Conservation (phyloP, 2,329 filamentous ascomycete species). For the Zarea fungicola region DNA sequence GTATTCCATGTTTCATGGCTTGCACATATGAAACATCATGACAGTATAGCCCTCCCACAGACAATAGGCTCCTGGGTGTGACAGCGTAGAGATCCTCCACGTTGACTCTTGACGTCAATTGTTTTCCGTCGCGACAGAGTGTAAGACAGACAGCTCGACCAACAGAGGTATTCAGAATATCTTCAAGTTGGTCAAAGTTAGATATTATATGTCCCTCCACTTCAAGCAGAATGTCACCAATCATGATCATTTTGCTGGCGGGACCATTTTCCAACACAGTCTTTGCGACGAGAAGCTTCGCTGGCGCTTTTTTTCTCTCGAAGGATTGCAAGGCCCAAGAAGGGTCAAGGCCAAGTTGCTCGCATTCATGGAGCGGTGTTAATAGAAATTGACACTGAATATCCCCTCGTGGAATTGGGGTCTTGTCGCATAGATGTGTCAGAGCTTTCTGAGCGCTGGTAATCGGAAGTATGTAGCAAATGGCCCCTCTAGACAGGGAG, state of each 20-base stretch:
- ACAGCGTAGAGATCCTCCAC: not conserved
- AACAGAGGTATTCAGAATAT: not conserved
- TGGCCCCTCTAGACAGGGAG: too few species aligned
- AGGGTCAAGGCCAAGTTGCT: conserved; percentile 59
- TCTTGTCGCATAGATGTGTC: conserved; percentile 71
- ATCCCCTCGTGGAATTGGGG: conserved; percentile 77
- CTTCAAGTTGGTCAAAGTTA: not conserved
- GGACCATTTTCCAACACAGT: not conserved
- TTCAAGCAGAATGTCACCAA: not conserved
- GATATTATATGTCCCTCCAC: not conserved
- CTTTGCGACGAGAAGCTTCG: not conserved
- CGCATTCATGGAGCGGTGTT: conserved; percentile 95
- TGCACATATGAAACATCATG: not conserved
- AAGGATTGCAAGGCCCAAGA: not conserved
- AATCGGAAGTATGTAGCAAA: not conserved
- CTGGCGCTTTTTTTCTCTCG: not conserved
- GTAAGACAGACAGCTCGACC: not conserved
- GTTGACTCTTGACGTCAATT: not conserved
- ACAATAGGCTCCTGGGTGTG: not conserved
- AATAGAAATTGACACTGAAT: conserved; percentile 97
- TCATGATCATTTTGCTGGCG: not conserved
- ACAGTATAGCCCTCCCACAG: not conserved
- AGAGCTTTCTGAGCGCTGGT: conserved; percentile 33
- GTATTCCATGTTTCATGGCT: not conserved
- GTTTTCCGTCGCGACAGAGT: not conserved